Percentiles rank a stretch among this genome's conserved stretches.
Conservation (phyloP, 2,329 filamentous ascomycete species). For the Ophioceras dolichostomum region DNA sequence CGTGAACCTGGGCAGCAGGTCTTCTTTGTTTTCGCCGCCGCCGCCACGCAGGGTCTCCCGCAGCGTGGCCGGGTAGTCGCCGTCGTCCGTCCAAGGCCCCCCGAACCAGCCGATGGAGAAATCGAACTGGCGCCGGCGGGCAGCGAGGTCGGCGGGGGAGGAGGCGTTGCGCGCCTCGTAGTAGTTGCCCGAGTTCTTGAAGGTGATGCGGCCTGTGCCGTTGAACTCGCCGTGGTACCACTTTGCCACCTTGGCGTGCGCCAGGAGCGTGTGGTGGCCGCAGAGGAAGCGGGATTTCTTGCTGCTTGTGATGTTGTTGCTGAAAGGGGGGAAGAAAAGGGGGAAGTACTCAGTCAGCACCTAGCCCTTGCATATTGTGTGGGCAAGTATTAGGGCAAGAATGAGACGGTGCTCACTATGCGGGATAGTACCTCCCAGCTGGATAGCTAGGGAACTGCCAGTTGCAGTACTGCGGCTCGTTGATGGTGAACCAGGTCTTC, state of each 20-base stretch:
- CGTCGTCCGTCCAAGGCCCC: constrained; percentile 39
- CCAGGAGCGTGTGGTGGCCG: background rate
- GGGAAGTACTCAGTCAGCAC: background rate
- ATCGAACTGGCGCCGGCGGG: constrained; percentile 32
- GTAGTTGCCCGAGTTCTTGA: constrained; percentile 39
- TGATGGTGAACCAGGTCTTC: constrained; percentile 39
- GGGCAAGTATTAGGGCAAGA: background rate
- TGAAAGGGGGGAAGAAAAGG: background rate
- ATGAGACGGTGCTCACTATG: background rate
- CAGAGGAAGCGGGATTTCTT: background rate
- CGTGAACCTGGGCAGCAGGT: constrained; percentile 27
- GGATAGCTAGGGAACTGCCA: background rate
- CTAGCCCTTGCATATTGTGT: background rate
- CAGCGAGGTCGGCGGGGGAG: constrained; percentile 27
- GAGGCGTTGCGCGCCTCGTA: constrained; percentile 29
- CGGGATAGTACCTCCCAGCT: background rate
- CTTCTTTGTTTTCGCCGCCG: constrained; percentile 29
- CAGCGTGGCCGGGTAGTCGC: constrained; percentile 34
- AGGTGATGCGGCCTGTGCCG: constrained; percentile 33
- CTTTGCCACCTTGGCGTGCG: constrained; percentile 28
- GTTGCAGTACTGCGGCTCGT: constrained; percentile 27
- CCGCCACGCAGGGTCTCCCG: constrained; percentile 30
- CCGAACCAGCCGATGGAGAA: constrained; percentile 35
- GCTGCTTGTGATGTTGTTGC: background rate
- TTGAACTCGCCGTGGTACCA: constrained; percentile 42